Conservation (phyloP, 2,329 filamentous ascomycete genomes). For the Chalaropsis thielavioides region DNA sequence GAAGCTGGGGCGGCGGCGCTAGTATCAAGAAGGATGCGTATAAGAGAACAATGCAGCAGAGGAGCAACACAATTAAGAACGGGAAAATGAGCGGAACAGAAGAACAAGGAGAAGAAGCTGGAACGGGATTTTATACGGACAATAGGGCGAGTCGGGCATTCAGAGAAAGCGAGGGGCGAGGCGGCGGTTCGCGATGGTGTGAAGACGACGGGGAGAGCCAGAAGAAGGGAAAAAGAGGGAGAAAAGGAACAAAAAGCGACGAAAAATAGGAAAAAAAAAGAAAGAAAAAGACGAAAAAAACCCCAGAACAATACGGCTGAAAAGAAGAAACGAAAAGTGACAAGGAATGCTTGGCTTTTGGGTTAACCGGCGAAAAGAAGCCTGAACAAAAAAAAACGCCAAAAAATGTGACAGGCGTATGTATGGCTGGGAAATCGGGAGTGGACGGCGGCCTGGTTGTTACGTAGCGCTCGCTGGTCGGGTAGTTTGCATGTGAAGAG, state of each 20-base stretch:
- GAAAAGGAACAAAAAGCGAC: neutral
- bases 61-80: neutral
- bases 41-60: neutral
- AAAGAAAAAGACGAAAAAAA: neutral
- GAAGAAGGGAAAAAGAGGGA: neutral
- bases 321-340: neutral
- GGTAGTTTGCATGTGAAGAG: neutral
- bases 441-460: neutral
- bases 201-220: neutral
- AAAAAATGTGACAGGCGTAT: neutral
- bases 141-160: neutral
- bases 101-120: neutral
- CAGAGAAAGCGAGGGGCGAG: neutral
- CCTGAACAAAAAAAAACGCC: neutral
- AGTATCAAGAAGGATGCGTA: neutral
- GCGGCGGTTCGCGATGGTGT: neutral
- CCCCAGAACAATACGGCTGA: neutral
- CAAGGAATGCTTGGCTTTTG: neutral
- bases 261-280: neutral
- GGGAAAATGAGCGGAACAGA: too few relatives aligned
- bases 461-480: neutral
- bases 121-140: neutral
- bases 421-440: neutral
- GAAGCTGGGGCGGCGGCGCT: neutral
- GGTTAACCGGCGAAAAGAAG: neutral